Conservation (phyloP, 352 stramenopile species). For the Globisporangium canariense region DNA sequence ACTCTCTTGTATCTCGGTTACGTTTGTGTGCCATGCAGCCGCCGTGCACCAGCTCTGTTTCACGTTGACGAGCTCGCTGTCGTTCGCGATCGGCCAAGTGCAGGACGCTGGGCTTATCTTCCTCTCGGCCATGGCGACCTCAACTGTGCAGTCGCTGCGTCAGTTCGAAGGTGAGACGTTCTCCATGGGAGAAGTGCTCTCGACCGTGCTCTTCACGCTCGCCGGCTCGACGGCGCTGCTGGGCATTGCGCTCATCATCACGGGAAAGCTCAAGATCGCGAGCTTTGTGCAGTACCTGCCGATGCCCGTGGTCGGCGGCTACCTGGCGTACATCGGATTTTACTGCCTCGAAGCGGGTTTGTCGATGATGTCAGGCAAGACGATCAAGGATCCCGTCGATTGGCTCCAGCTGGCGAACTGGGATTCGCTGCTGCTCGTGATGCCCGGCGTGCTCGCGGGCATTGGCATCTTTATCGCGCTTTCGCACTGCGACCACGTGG, state of each 20-base stretch:
- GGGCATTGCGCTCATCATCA: conserved; percentile 91
- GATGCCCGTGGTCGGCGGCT: conserved; percentile 96
- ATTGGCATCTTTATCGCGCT: conserved; percentile 84
- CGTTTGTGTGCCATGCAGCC: conserved; percentile 18
- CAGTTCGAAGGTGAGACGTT: conserved; percentile 55
- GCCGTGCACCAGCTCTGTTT: conserved; percentile 84
- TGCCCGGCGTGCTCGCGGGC: conserved; percentile 82
- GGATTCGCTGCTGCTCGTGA: conserved; percentile 79
- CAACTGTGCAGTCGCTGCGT: conserved; percentile 80
- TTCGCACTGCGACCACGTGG: conserved; percentile 76
- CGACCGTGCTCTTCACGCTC: conserved; percentile 94
- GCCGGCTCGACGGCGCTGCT: conserved; percentile 90
- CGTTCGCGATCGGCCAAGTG: conserved; percentile 97
- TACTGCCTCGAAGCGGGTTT: conserved; percentile 82
- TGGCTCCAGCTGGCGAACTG: conserved; percentile 78
- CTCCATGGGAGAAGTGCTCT: conserved; percentile 82
- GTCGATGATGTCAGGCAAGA: conserved; percentile 87
- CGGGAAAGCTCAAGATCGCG: conserved; percentile 93
- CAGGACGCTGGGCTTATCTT: conserved; percentile 99
- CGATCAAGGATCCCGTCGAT: conserved; percentile 87
- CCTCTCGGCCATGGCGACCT: conserved; percentile 93
- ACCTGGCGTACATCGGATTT: conserved; percentile 97
- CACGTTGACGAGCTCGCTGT: conserved; percentile 88
- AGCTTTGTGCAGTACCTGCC: conserved; percentile 97
- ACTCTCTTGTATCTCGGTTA: neutral